Evolutionary conservation across 1,284 basidiomycete genomes (phyloP), one percentile per base, ranked within the genome.

Genomic region (Naganishia sp.): DNA sequence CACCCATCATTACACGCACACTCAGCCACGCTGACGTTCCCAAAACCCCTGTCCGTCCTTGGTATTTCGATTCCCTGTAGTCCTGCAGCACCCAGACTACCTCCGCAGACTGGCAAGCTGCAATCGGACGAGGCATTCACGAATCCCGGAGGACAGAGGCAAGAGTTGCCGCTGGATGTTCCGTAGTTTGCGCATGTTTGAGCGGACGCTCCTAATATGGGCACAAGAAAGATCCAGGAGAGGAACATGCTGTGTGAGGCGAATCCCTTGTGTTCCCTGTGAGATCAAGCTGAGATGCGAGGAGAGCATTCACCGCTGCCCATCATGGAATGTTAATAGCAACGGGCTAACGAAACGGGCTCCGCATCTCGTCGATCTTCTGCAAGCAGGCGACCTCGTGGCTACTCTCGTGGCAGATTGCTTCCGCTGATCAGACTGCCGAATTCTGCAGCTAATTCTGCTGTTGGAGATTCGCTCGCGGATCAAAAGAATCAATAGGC

Each of bases 1-100:
- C 90, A 93, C 0, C 88, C 90, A 59, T 75, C 74, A 67, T 85
- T 78, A 75, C 91, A 93, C 0, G 82, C 78, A 72, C 91, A 93
- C 3, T 78, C 80, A 21, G 85, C 80, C 25, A 83, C 73, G 1
- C 87, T 88, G 63, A 90, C 69, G 74, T 91, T 89, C 15, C 85
- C 82, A 60, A 85, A 83, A 21, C 80, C 81, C 2, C 82, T 82
- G 5, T 81, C 79, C 0, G 52, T 54, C 2, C 33, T 44, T 9
- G 49, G 49, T 21, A 82, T 72, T 2, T 75, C 73, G 15, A 83
- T 77, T 2, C 83, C 74, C 6, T 69, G 69, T 9, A 64, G 42
- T 7, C 68, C 70, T n/a, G 79, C 72, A 6, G 66, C 46, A 64
- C 92, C 92, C 56, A 93, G 84, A 60, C 84, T 87, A 0, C 90